Conservation (phyloP, 768 basidiomycete genomes). For the Agaricus blazei region DNA sequence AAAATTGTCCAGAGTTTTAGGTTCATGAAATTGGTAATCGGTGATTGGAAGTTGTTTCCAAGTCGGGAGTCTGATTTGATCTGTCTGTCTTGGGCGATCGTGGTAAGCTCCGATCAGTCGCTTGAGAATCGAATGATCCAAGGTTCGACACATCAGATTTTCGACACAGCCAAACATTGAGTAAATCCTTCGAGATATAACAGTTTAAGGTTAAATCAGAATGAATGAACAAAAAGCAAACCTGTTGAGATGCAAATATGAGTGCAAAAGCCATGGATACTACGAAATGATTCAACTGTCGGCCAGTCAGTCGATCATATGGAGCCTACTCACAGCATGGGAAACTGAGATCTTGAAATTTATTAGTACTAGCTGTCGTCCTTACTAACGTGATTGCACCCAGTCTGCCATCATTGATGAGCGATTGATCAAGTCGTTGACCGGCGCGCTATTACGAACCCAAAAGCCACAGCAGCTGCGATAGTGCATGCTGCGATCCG, state of each 20-base stretch:
- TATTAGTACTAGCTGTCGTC: background rate
- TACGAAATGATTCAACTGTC: background rate
- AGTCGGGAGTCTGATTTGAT: background rate
- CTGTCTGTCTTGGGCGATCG: background rate
- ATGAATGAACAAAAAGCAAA: background rate
- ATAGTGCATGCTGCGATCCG: constrained; percentile 3
- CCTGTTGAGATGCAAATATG: constrained; percentile 3
- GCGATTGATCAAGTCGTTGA: too few relatives aligned
- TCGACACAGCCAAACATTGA: constrained; percentile 3
- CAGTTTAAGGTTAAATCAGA: background rate
- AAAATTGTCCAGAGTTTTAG: too few relatives aligned
- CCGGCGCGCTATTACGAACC: background rate
- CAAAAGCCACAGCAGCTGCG: background rate
- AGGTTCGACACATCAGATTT: background rate
- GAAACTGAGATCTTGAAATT: constrained; percentile 5
- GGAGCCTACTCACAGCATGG: background rate
- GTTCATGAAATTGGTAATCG: too few relatives aligned
- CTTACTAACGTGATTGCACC: background rate
- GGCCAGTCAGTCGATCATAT: too few relatives aligned
- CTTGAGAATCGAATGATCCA: background rate
- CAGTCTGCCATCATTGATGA: background rate
- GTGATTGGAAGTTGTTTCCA: background rate
- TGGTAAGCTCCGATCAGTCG: background rate
- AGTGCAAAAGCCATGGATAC: constrained; percentile 5
- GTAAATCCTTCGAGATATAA: background rate